A percentile compares a stretch with the other conserved stretches of the same genome.
phyloP scores from a whole-genome alignment of 2,329 filamentous ascomycete species.

The Penicillium hesseltinei region DNA sequence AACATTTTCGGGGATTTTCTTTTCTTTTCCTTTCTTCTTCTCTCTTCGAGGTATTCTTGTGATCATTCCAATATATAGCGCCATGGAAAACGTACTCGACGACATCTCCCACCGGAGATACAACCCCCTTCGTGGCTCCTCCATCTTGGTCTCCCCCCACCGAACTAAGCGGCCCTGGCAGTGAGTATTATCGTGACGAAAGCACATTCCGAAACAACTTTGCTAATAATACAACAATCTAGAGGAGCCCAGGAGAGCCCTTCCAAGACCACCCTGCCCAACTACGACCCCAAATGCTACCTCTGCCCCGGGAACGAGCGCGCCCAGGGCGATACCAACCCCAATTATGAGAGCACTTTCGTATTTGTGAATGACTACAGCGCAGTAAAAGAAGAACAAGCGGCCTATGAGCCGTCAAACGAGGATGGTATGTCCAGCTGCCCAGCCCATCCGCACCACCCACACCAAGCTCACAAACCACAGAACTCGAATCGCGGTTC shows the following conservation, averaged over 20 bases:
- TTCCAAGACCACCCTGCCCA: conserved; percentile 66
- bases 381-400: conserved; percentile 90
- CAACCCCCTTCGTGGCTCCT: conserved; percentile 85
- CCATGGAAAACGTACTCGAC: conserved; percentile 77
- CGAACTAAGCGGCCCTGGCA: conserved; percentile 97
- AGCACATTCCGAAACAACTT: neutral
- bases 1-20: conserved; percentile 2
- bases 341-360: conserved; percentile 81
- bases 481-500: conserved; percentile 71
- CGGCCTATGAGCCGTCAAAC: conserved; percentile 64
- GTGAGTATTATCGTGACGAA: conserved; percentile 55
- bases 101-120: conserved; percentile 96
- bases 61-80: conserved; percentile 13
- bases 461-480: conserved; percentile 2
- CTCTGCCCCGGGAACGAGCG: conserved; percentile 88
- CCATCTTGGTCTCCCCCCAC: conserved; percentile 93
- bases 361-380: conserved; percentile 98
- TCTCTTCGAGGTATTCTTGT: conserved; percentile 3
- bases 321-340: conserved; percentile 82
- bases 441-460: neutral
- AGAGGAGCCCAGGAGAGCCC: conserved; percentile 77
- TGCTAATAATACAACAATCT: neutral
- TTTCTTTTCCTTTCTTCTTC: conserved; percentile 1
- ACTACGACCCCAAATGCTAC: conserved; percentile 90
- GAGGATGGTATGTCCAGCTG: conserved; percentile 45